Base-by-base conservation (phyloP, 805 yeast genomes). In the Priceomyces carsonii region DNA sequence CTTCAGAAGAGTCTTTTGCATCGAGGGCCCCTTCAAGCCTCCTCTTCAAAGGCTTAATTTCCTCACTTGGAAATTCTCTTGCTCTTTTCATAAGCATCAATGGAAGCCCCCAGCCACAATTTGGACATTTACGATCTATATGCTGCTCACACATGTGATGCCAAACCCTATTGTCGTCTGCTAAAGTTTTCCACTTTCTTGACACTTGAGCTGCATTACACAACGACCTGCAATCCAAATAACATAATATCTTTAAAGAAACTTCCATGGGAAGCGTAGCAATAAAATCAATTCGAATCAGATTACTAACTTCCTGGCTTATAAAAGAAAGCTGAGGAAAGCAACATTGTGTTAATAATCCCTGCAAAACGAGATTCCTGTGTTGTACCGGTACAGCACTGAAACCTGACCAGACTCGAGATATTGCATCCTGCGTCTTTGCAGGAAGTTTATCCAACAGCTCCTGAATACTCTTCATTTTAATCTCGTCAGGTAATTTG, bases 21-120 rank as follows among this genome's bases (percentile, higher is more conserved):
- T n/a, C 60, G 5, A 29, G 35, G 9, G 35, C 43, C 8, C 39
- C 54, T 10, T 43, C 43, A 23, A 40, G 36, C 29, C 36, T 45
- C 26, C 50, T 42, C 36, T 43, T 45, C 23, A 35, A 44, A 4
- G 47, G 40, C 10, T 36, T 40, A 10, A 39, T 37, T 16, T 45
- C 45, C 14, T 48, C 50, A 3, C 39, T 41, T 8, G 40, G 32
- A 47, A 57, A 63, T 51, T 79, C 79, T 42, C 85, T 61, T 1
- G 82, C 83, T 36, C 84, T 71, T 55, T 82, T 85, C 80, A 89
- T 87, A 52, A 89, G 96, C 79, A 93, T 77, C 40, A 93, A 66
- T 3, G 99, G 99, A 45, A 93, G 71, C 4, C 99, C 99, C 99
- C 99, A 93, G 10, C 99, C 99, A 65, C 99, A 93, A 54, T 87